Evolutionary conservation across 371 early-diverging fungal genomes (phyloP).

Genomic region (Mortierella sp.): DNA sequence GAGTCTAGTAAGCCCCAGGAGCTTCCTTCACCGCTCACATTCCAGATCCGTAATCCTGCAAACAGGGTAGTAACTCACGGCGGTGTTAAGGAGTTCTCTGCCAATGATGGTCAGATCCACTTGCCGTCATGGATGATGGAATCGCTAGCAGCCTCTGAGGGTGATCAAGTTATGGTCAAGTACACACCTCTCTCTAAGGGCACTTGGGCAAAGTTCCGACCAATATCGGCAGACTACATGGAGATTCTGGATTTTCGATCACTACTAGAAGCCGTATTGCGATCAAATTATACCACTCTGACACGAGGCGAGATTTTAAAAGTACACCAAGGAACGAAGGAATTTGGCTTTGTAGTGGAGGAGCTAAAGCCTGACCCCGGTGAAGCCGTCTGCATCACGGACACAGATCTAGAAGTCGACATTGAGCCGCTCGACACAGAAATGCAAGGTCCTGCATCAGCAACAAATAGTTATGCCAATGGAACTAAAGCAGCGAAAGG

Average conservation of each 20-base stretch:
- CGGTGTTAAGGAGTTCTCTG: constrained; percentile 87
- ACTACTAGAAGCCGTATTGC: constrained; percentile 80
- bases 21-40: constrained; percentile 78
- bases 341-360: constrained; percentile 72
- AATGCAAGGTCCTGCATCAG: constrained; percentile 2
- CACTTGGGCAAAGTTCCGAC: constrained; percentile 76
- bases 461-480: not conserved
- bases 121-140: constrained; percentile 74
- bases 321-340: constrained; percentile 68
- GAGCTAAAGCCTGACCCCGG: constrained; percentile 72
- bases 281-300: constrained; percentile 80
- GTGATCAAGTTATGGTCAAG: constrained; percentile 65
- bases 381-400: constrained; percentile 76
- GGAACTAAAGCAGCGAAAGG: constrained; percentile 5
- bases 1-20: constrained; percentile 24
- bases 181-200: constrained; percentile 74
- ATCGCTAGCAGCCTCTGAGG: constrained; percentile 55
- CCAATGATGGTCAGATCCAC: constrained; percentile 62
- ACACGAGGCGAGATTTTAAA: constrained; percentile 74
- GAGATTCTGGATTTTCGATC: constrained; percentile 80
- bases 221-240: constrained; percentile 67
- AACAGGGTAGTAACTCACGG: constrained; percentile 64
- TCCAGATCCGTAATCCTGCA: constrained; percentile 70
- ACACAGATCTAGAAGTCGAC: constrained; percentile 90
- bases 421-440: constrained; percentile 66